phyloP scores from a whole-genome alignment of 192 early-diverging fungal genomes.

The Radiomyces spectabilis region DNA sequence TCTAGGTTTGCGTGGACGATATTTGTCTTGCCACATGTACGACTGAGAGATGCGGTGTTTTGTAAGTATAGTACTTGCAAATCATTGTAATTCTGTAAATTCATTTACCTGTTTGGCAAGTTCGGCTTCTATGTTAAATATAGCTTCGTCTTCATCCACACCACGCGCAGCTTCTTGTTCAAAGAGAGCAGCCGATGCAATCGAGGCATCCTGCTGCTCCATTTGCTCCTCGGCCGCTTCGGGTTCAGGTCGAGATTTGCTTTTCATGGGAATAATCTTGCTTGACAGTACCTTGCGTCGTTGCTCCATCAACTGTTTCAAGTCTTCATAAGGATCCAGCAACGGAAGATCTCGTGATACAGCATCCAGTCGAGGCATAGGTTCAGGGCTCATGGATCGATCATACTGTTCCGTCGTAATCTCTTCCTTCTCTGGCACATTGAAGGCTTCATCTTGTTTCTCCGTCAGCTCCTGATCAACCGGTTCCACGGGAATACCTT shows the following conservation, averaged over 20 bases:
- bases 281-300: constrained; percentile 44
- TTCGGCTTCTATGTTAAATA: constrained; percentile 73
- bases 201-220: constrained; percentile 9
- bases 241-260: constrained; percentile 7
- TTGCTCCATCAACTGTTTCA: constrained; percentile 44
- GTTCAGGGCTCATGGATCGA: constrained; percentile 55
- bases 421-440: no score
- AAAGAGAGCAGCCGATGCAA: constrained; percentile 48
- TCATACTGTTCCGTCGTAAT: constrained; percentile 43
- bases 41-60: no score
- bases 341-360: constrained; percentile 50
- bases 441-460: constrained; percentile 29
- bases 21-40: constrained; percentile 89
- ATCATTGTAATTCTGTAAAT: constrained; percentile 6
- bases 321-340: constrained; percentile 54
- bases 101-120: constrained; percentile 44
- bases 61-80: no score
- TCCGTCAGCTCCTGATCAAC: constrained; percentile 40
- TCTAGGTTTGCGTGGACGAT: constrained; percentile 89
- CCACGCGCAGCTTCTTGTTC: constrained; percentile 67
- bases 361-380: constrained; percentile 34
- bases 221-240: constrained; percentile 8
- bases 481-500: constrained; percentile 36
- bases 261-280: constrained; percentile 46
- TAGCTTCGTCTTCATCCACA: constrained; percentile 71